phyloP scores from a whole-genome alignment of 2,329 filamentous ascomycete species.

The Penicillium expansum region DNA sequence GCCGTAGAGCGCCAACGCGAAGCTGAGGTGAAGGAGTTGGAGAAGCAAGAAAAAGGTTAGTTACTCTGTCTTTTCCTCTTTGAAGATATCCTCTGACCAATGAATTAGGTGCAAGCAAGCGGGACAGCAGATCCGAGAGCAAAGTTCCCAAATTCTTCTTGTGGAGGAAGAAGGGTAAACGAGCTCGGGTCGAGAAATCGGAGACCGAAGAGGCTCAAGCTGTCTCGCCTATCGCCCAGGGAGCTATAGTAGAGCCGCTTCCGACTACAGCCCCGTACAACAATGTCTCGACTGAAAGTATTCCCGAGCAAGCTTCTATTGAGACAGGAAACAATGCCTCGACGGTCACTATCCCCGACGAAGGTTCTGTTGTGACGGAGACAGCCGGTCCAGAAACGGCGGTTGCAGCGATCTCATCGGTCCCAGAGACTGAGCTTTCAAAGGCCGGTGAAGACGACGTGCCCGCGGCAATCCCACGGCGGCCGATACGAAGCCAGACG shows the following conservation, averaged over 20 bases:
- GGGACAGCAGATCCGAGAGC: conserved; percentile 8
- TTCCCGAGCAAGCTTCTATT: background rate
- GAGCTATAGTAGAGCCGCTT: background rate
- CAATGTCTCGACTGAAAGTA: background rate
- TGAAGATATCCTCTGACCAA: background rate
- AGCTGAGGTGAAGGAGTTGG: conserved; percentile 34
- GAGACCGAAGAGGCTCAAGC: conserved; percentile 5
- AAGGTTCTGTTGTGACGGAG: background rate
- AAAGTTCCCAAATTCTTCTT: conserved; percentile 28
- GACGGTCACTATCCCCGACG: background rate
- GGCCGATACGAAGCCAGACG: background rate
- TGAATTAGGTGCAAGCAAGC: conserved; percentile 16
- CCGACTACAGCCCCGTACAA: background rate
- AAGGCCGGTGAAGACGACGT: conserved; percentile 2
- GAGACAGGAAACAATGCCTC: background rate
- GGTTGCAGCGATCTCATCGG: background rate
- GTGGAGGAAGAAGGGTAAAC: conserved; percentile 31
- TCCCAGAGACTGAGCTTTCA: background rate
- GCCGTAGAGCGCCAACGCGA: conserved; percentile 42
- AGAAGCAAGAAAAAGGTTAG: conserved; percentile 31
- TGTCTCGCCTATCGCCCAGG: conserved; percentile 3
- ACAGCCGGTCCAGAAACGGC: conserved; percentile 6
- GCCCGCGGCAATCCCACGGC: background rate
- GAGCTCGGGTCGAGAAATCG: conserved; percentile 14
- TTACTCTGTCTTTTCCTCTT: background rate